Percentiles rank a stretch among this genome's conserved stretches.
Evolutionary conservation across 2,329 filamentous ascomycete genomes (phyloP).

Genomic region (Trichophyton verrucosum): DNA sequence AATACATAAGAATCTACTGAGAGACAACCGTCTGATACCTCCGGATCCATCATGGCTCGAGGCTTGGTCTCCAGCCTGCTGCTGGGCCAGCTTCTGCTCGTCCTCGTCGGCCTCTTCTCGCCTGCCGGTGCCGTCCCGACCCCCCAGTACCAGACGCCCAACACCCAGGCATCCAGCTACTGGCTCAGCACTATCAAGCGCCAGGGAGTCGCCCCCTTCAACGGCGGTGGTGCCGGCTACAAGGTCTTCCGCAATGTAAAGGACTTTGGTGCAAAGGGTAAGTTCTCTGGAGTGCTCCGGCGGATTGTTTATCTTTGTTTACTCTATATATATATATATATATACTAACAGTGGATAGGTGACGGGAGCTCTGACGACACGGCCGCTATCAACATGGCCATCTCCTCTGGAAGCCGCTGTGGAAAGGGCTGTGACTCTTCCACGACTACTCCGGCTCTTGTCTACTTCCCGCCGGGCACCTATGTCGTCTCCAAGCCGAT

Average conservation of each 20-base stretch:
- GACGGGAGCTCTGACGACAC: constrained; percentile 70
- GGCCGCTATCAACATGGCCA: constrained; percentile 71
- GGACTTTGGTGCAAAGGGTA: constrained; percentile 61
- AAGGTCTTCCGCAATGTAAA: constrained; percentile 65
- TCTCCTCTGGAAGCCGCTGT: constrained; percentile 66
- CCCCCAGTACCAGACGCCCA: constrained; percentile 6
- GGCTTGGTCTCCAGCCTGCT: constrained; percentile 9
- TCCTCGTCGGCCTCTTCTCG: constrained; percentile 20
- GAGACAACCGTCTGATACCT: neutral
- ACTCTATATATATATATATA: neutral
- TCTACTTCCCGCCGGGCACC: constrained; percentile 84
- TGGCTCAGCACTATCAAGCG: constrained; percentile 61
- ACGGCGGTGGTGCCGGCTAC: constrained; percentile 42
- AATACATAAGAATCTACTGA: neutral
- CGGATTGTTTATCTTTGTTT: neutral
- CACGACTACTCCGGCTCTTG: constrained; percentile 69
- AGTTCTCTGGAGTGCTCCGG: constrained; percentile 22
- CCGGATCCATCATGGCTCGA: constrained; percentile 6
- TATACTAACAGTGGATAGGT: constrained; percentile 27
- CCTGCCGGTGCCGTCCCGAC: constrained; percentile 21
- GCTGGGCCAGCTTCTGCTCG: constrained; percentile 21
- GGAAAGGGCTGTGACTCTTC: constrained; percentile 69
- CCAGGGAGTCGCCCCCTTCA: constrained; percentile 56
- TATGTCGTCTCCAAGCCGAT: constrained; percentile 72
- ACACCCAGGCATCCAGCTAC: constrained; percentile 33